phyloP scores from a whole-genome alignment of 106 monocot species.

The Chionographis japonica region DNA sequence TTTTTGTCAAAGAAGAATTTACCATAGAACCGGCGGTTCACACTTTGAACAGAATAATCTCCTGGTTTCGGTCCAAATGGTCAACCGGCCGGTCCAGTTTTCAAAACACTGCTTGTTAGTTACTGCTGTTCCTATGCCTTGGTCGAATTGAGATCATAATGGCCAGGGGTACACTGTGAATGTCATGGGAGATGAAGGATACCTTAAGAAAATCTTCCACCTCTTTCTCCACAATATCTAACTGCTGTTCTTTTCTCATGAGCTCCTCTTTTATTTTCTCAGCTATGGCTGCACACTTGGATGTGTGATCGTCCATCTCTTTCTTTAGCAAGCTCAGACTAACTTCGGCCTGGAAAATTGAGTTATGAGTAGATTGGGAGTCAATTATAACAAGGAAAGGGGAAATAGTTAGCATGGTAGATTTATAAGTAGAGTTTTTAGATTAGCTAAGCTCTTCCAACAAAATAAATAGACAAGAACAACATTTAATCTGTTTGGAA shows the following conservation, averaged over 20 bases:
- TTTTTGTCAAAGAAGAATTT: no score
- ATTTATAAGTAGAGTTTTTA: no score
- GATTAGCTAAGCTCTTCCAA: no score
- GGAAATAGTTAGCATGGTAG: neutral
- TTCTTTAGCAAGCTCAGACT: slow-evolving; percentile 31
- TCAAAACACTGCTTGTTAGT: no score
- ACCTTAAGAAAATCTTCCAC: slow-evolving; percentile 67
- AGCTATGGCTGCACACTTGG: slow-evolving; percentile 41
- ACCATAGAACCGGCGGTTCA: no score
- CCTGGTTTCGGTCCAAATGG: no score
- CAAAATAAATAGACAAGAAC: no score
- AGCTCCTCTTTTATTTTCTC: slow-evolving; percentile 30
- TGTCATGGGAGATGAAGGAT: neutral
- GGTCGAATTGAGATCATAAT: neutral
- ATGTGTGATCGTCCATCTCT: slow-evolving; percentile 54
- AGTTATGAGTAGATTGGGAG: no score
- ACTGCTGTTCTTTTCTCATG: slow-evolving; percentile 29
- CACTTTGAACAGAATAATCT: no score
- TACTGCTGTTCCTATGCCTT: neutral
- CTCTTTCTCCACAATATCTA: slow-evolving; percentile 51
- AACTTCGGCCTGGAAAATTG: slow-evolving; percentile 36
- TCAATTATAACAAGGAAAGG: neutral
- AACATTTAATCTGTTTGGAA: no score
- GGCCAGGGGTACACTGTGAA: neutral
- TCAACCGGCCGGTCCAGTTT: no score